A percentile compares a stretch with the other conserved stretches of the same genome.
phyloP scores from a whole-genome alignment of 2,329 filamentous ascomycete genomes.

The Cladophialophora exuberans region DNA sequence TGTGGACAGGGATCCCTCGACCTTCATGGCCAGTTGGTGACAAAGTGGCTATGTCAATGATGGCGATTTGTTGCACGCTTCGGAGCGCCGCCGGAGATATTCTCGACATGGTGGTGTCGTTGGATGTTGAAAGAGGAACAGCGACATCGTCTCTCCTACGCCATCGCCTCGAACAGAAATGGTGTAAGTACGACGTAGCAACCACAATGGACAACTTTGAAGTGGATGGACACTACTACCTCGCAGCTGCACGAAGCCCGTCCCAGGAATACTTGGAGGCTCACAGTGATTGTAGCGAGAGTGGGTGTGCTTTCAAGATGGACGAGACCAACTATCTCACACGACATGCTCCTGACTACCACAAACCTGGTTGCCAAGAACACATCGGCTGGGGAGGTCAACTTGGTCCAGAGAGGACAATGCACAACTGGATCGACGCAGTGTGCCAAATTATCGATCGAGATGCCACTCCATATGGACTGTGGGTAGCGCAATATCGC shows the following conservation, averaged over 20 bases:
- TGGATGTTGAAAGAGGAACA: background rate
- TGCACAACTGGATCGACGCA: background rate
- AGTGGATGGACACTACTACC: conserved; percentile 1
- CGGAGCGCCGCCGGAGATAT: background rate
- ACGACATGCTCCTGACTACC: background rate
- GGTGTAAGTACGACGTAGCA: conserved; percentile 2
- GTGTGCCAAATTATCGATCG: background rate
- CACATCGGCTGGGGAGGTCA: background rate
- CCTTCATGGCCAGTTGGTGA: background rate
- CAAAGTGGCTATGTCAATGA: background rate
- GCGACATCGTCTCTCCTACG: background rate
- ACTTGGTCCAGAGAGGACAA: background rate
- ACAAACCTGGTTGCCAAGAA: background rate
- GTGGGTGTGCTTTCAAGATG: background rate
- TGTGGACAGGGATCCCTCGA: background rate
- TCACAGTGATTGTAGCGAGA: background rate
- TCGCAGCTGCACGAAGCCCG: background rate
- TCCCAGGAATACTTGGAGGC: background rate
- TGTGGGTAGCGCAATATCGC: background rate
- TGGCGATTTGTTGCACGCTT: background rate
- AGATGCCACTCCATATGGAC: background rate
- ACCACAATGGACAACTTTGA: background rate
- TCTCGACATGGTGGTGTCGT: background rate
- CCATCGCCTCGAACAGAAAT: background rate
- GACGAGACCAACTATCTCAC: background rate